Evolutionary conservation across 331 rosid genomes (phyloP).

Genomic region (Telfairia occidentalis): DNA sequence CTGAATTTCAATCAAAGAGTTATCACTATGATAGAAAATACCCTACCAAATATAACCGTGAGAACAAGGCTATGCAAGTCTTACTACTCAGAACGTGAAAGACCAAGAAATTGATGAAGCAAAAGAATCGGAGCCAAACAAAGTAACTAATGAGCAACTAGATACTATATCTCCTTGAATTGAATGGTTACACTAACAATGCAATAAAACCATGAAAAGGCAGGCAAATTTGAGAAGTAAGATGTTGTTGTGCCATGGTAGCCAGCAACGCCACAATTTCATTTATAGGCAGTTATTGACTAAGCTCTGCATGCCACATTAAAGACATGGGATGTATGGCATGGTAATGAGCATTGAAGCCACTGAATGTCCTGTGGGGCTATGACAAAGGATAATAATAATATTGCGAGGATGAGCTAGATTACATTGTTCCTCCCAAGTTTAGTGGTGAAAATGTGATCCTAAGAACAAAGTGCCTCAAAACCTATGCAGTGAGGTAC

Average conservation of each 20-base stretch:
- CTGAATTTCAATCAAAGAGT: background rate
- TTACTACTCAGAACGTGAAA: background rate
- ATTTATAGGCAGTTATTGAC: no score
- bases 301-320: no score
- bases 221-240: background rate
- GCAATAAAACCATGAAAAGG: background rate
- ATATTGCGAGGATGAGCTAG: no score
- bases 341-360: no score
- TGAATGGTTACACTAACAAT: no score
- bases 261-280: no score
- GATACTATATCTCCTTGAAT: background rate
- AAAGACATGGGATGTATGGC: no score
- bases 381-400: no score
- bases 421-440: no score
- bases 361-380: no score
- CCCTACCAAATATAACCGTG: background rate
- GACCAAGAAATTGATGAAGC: background rate
- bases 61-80: background rate
- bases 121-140: background rate
- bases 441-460: no score
- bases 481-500: background rate
- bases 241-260: background rate
- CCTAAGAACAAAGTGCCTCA: no score
- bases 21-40: background rate
- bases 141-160: background rate